Conservation (phyloP, 768 basidiomycete genomes). For the Boletus pseudo-olivaceus region DNA sequence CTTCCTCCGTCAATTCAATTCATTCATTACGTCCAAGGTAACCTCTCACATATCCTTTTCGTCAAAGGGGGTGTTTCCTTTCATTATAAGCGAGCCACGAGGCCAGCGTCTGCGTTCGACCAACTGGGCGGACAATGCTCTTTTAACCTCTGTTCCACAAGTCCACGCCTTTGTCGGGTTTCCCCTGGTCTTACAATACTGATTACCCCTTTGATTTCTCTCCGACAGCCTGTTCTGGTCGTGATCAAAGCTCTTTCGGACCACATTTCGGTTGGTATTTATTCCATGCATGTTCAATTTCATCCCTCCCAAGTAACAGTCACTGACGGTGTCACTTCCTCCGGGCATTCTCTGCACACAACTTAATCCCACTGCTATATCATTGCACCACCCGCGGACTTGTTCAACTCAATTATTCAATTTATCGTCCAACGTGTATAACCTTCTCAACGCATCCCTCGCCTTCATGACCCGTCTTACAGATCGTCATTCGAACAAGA, state of each 20-base stretch:
- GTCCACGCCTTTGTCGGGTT: slow-evolving; percentile 20
- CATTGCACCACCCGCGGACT: slow-evolving; percentile 14
- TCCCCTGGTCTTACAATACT: slow-evolving; percentile 12
- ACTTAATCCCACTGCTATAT: slow-evolving; percentile 7
- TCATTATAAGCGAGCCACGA: slow-evolving; percentile 24
- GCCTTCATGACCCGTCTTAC: slow-evolving; percentile 38
- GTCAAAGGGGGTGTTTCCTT: slow-evolving; percentile 1
- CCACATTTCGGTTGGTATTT: slow-evolving; percentile 28
- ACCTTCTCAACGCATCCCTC: slow-evolving; percentile 27
- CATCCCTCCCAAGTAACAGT: slow-evolving; percentile 5
- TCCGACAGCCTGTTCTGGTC: slow-evolving; percentile 24
- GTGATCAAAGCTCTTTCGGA: slow-evolving; percentile 23
- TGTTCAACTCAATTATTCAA: background rate
- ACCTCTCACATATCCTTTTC: slow-evolving; percentile 18
- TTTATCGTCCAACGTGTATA: background rate
- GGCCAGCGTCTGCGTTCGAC: slow-evolving; percentile 14
- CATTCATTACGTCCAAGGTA: slow-evolving; percentile 59
- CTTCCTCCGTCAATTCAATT: slow-evolving; percentile 61
- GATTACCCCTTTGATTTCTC: slow-evolving; percentile 13
- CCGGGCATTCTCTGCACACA: background rate
- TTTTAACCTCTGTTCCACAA: slow-evolving; percentile 21
- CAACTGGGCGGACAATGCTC: slow-evolving; percentile 26
- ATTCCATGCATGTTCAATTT: slow-evolving; percentile 21
- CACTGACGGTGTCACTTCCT: slow-evolving; percentile 13
- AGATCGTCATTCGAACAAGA: slow-evolving; percentile 44